These are phyloP conservation scores for Flaveria trinervia DNA, from an alignment of 129 eudicot species.

Conservation along the genomic window DNA sequence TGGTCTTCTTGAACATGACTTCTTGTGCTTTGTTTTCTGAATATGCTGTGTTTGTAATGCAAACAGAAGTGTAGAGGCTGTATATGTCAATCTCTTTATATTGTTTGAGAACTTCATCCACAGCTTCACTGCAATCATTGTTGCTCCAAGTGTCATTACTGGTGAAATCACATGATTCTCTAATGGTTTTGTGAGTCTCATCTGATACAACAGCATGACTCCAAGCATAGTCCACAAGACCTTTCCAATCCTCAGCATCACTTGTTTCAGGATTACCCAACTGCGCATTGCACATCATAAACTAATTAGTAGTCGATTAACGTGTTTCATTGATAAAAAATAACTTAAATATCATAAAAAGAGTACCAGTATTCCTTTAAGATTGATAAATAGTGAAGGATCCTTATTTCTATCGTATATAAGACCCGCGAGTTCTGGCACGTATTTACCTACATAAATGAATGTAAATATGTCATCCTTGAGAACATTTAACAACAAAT, in stretches of 20 bases:
- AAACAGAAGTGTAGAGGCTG: slow-evolving; percentile 87
- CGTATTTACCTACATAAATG: slow-evolving; percentile 59
- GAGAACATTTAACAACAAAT: background rate
- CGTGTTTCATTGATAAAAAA: background rate
- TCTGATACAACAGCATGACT: slow-evolving; percentile 96
- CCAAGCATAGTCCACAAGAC: slow-evolving; percentile 93
- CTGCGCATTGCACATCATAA: slow-evolving; percentile 31
- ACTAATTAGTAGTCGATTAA: background rate
- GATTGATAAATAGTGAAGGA: slow-evolving; percentile 58
- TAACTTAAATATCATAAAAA: background rate
- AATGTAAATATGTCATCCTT: slow-evolving; percentile 4
- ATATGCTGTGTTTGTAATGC: slow-evolving; percentile 55
- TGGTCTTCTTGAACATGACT: slow-evolving; percentile 44
- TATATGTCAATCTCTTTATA: slow-evolving; percentile 82
- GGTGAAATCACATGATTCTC: slow-evolving; percentile 71
- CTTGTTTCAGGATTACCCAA: slow-evolving; percentile 92
- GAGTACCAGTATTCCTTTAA: slow-evolving; percentile 84
- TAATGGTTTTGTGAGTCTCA: slow-evolving; percentile 82
- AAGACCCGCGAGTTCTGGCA: slow-evolving; percentile 79
- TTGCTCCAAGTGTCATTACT: slow-evolving; percentile 75
- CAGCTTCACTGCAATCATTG: slow-evolving; percentile 51
- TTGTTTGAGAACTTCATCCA: slow-evolving; percentile 70
- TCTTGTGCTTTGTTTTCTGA: slow-evolving; percentile 39
- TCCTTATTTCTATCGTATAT: slow-evolving; percentile 69
- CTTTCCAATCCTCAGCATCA: slow-evolving; percentile 92